A percentile compares a stretch with the other conserved stretches of the same genome.
These are phyloP conservation scores for Coemansia sp. DNA, from an alignment of 192 early-diverging fungal species.

Conservation along the genomic window DNA sequence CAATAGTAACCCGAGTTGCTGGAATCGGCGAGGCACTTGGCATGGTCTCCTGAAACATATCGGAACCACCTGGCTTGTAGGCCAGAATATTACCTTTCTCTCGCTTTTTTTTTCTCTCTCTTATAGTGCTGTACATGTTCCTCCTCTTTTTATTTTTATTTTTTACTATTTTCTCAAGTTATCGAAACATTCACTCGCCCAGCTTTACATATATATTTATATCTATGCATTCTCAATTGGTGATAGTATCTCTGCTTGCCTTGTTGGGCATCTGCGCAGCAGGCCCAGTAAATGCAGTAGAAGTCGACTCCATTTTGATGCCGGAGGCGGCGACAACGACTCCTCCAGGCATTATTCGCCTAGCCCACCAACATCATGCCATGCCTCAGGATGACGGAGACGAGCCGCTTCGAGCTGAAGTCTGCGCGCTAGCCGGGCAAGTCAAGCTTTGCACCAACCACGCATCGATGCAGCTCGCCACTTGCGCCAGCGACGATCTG, in stretches of 20 bases:
- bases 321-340: background rate
- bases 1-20: background rate
- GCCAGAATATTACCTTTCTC: too few species aligned
- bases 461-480: constrained; percentile 42
- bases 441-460: constrained; percentile 53
- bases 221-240: background rate
- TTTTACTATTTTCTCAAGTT: background rate
- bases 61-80: background rate
- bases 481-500: constrained; percentile 44
- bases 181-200: background rate
- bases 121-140: background rate
- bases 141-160: background rate
- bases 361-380: background rate
- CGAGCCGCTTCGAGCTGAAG: constrained; percentile 1
- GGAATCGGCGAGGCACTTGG: background rate
- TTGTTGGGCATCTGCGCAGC: background rate
- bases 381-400: constrained; percentile 2
- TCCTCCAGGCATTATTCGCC: background rate
- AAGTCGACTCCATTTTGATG: background rate
- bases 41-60: background rate
- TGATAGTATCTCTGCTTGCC: background rate
- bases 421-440: constrained; percentile 44
- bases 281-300: background rate
- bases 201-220: background rate
- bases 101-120: background rate